A percentile compares a stretch with the other conserved stretches of the same genome.
Evolutionary conservation across 257 asterid species (phyloP).

Genomic region (Echium plantagineum): DNA sequence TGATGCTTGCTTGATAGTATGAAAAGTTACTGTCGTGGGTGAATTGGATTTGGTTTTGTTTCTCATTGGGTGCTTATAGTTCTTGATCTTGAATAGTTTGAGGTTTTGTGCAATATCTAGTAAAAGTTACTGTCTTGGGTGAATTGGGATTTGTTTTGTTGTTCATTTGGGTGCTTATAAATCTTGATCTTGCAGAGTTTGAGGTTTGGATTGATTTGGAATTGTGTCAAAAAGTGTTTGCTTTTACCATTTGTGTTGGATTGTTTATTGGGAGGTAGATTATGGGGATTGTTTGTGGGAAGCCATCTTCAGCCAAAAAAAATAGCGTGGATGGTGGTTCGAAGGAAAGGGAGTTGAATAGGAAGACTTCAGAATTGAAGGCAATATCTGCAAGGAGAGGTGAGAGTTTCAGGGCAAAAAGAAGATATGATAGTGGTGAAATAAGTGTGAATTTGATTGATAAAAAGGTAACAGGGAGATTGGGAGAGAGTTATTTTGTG

Average conservation of each 20-base stretch:
- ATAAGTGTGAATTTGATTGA: slow-evolving; percentile 42
- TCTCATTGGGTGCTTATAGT: too few relatives aligned
- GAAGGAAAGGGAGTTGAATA: slow-evolving; percentile 41
- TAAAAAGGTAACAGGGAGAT: slow-evolving; percentile 52
- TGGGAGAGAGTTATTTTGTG: slow-evolving; percentile 56
- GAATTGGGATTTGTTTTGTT: too few relatives aligned
- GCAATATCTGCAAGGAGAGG: slow-evolving; percentile 44
- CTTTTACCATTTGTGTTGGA: not conserved
- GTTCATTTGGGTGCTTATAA: too few relatives aligned
- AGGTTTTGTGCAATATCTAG: too few relatives aligned
- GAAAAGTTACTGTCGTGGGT: too few relatives aligned
- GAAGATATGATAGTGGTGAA: slow-evolving; percentile 33
- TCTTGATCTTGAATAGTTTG: too few relatives aligned
- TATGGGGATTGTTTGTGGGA: slow-evolving; percentile 83
- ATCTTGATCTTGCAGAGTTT: too few relatives aligned
- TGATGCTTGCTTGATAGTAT: too few relatives aligned
- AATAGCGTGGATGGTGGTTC: slow-evolving; percentile 49
- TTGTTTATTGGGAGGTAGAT: slow-evolving; percentile 4
- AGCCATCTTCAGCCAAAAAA: slow-evolving; percentile 45
- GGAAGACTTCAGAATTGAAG: slow-evolving; percentile 42
- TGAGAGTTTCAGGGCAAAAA: slow-evolving; percentile 43
- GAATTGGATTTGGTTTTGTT: too few relatives aligned
- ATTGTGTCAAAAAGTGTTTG: slow-evolving; percentile 14
- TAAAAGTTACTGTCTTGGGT: too few relatives aligned
- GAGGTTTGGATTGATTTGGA: slow-evolving; percentile 17